These are phyloP conservation scores for Monilinia fructigena DNA, from an alignment of 2,329 filamentous ascomycete genomes.

Conservation along the genomic window DNA sequence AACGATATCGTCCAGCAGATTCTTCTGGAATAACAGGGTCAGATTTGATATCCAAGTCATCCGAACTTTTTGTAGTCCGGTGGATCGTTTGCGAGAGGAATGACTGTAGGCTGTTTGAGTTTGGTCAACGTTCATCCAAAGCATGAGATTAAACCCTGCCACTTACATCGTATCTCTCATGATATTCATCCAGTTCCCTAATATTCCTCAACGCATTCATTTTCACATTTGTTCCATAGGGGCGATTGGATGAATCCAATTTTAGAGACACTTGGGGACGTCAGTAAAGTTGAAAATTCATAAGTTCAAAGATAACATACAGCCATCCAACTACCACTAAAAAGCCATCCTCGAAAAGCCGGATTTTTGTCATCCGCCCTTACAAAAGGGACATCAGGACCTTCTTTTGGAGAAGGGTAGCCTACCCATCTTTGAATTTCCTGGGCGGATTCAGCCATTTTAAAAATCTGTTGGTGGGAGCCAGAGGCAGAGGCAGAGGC, in stretches of 20 bases:
- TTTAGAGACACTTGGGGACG: conserved; percentile 50
- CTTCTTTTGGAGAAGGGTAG: conserved; percentile 36
- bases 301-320: conserved; percentile 46
- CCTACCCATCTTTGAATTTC: conserved; percentile 20
- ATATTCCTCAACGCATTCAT: conserved; percentile 51
- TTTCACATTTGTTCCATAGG: conserved; percentile 70
- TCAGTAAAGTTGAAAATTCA: neutral
- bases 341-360: conserved; percentile 61
- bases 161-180: conserved; percentile 51
- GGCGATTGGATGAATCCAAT: conserved; percentile 60
- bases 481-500: conserved; percentile 3
- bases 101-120: conserved; percentile 53
- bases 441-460: conserved; percentile 8
- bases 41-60: conserved; percentile 46
- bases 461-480: neutral
- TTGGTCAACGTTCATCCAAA: neutral
- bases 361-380: conserved; percentile 63
- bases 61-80: conserved; percentile 24
- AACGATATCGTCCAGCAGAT: conserved; percentile 58
- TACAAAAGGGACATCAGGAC: conserved; percentile 44
- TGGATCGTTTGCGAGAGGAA: conserved; percentile 45
- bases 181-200: conserved; percentile 46
- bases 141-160: neutral
- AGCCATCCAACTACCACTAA: conserved; percentile 61
- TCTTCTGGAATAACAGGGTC: conserved; percentile 45